Evolutionary conservation across 1,139 yeast species (phyloP), one percentile per base, ranked within the genome.

Genomic region (Lodderomyces jiufengensis): DNA sequence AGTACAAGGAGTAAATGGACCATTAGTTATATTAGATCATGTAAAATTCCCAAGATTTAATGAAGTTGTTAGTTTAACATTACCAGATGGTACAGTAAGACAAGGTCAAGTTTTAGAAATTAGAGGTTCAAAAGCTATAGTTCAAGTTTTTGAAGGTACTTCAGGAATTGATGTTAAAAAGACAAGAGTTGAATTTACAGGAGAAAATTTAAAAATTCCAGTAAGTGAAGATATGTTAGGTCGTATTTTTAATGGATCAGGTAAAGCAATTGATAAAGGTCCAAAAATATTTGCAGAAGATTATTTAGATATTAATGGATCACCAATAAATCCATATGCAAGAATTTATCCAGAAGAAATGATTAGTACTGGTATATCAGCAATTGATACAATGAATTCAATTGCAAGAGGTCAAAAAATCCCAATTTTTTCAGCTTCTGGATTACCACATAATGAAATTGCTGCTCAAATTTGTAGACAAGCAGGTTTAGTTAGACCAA

Each of bases 401-500:
- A 92, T 92, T 75, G 99, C 99, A 44, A 86, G 99, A 78, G 99
- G 99, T 51, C 99, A 92, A 71, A 94, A 94, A 71, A 92, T 92
- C 59, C 98, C 98, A 36, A 92, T 92, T 63, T 92, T 92, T 71
- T 87, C 97, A 38, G 98, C 98, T 30, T 88, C 97, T 39, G 99
- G 99, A 73, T 79, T 92, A 61, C 99, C 99, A 40, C 99, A 92
- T 69, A 94, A 92, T 61, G 98, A 94, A 68, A 90, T 92, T 68
- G 99, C 99, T 44, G 98, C 99, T 31, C 99, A 92, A 69, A 92
- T 92, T 64, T 92, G 97, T 77, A 88, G 99, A 72, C 99, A 92
- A 71, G 98, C 99, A 32, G 97, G 97, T 53, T 78, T 92, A 59
- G 98, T 94, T 41, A 84, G 98, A 70, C 98, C 99, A 55, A 92